Percentiles rank a stretch among this genome's conserved stretches.
Evolutionary conservation across 257 asterid genomes (phyloP).

Genomic region (Jasminum sambac): DNA sequence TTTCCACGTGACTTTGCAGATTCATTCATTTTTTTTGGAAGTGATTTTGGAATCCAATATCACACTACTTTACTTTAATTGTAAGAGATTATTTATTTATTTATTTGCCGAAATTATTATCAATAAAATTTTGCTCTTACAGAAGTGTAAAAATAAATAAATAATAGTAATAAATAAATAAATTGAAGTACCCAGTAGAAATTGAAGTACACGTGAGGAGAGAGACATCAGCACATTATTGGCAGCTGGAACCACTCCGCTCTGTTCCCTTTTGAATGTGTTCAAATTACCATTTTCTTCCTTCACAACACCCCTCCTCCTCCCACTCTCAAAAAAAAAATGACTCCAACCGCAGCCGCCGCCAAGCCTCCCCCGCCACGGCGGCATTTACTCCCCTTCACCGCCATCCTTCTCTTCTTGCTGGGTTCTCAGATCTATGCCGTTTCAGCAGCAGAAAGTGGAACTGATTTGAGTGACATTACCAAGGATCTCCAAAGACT

Average conservation of each 20-base stretch:
- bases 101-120: too few species aligned
- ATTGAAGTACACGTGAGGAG: background rate
- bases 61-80: too few species aligned
- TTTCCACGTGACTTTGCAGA: too few species aligned
- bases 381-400: conserved; percentile 25
- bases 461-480: conserved; percentile 18
- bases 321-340: conserved; percentile 18
- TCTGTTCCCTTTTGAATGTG: conserved; percentile 33
- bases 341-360: conserved; percentile 29
- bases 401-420: conserved; percentile 22
- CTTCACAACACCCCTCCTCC: conserved; percentile 8
- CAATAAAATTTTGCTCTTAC: background rate
- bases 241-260: conserved; percentile 29
- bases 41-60: too few species aligned
- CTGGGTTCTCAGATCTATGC: conserved; percentile 23
- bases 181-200: conserved; percentile 31
- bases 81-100: too few species aligned
- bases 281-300: conserved; percentile 22
- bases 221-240: conserved; percentile 21
- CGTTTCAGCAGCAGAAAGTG: conserved; percentile 26
- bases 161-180: conserved; percentile 27
- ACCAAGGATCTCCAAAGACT: conserved; percentile 17
- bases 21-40: too few species aligned
- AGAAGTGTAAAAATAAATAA: background rate
- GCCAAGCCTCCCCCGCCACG: conserved; percentile 24